Percentiles rank a stretch among this genome's conserved stretches.
Conservation (phyloP, 805 yeast species). For the Metschnikowia lachancei region DNA sequence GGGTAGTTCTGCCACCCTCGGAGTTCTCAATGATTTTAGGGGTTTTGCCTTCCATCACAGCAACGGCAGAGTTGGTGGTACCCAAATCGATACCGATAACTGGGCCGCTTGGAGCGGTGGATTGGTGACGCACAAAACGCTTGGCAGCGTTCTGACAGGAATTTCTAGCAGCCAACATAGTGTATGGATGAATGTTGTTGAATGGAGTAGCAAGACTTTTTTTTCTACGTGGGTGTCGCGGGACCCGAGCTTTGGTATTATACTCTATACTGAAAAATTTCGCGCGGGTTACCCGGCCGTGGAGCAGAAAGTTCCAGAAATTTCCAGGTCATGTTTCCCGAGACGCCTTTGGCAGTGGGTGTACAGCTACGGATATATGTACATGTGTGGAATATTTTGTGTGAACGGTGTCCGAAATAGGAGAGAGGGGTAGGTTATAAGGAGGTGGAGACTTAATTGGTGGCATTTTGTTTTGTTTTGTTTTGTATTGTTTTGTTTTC, state of each 20-base stretch:
- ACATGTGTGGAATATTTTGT: too few species aligned
- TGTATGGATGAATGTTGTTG: conserved; percentile 3
- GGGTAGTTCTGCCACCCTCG: conserved; percentile 69
- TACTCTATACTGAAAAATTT: conserved; percentile 18
- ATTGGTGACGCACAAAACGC: conserved; percentile 28
- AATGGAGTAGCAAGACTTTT: conserved; percentile 1
- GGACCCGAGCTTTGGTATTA: conserved; percentile 5
- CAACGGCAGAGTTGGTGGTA: conserved; percentile 88
- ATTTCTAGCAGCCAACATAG: conserved; percentile 45
- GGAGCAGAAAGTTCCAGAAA: conserved; percentile 18
- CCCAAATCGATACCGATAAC: conserved; percentile 87
- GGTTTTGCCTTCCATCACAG: conserved; percentile 72
- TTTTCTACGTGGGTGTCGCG: not conserved
- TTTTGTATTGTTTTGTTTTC: too few species aligned
- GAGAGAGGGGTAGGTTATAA: too few species aligned
- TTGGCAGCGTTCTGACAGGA: conserved; percentile 37
- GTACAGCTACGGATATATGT: too few species aligned
- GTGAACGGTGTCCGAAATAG: too few species aligned
- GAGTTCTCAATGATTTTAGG: conserved; percentile 79
- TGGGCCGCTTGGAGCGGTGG: conserved; percentile 37
- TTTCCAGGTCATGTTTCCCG: conserved; percentile 5
- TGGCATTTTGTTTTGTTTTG: too few species aligned
- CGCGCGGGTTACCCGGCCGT: conserved; percentile 26
- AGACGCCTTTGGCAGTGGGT: too few species aligned
- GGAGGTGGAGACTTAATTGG: too few species aligned